Conservation (phyloP, 768 basidiomycete species). For the Naganishia friedmannii region DNA sequence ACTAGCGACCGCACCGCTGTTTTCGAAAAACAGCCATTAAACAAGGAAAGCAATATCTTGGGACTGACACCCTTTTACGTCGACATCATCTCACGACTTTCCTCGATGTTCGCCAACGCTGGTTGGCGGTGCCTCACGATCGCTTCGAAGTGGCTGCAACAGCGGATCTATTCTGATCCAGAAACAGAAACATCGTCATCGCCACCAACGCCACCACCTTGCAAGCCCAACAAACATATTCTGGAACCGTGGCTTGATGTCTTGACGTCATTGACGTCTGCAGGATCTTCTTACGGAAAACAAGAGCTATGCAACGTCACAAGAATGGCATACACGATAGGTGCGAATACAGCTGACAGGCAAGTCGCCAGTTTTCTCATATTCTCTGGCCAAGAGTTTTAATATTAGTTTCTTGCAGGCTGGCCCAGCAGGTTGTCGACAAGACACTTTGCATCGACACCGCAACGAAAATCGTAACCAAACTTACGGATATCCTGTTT, state of each 20-base stretch:
- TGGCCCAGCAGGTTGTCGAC: background rate
- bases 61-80: too few species aligned
- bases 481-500: conserved; percentile 72
- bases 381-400: background rate
- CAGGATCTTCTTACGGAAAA: background rate
- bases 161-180: background rate
- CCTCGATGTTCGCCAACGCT: background rate
- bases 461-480: conserved; percentile 52
- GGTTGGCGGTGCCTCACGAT: background rate
- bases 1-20: background rate
- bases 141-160: background rate
- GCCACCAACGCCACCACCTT: background rate
- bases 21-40: background rate
- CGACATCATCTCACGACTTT: background rate
- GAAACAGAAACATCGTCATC: background rate
- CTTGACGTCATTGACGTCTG: background rate
- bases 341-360: conserved; percentile 13
- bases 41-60: too few species aligned
- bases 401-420: background rate
- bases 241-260: conserved; percentile 7
- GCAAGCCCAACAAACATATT: background rate
- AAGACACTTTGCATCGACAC: background rate
- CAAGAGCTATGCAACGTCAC: conserved; percentile 1
- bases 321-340: background rate
- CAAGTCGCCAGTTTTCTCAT: background rate